These are phyloP conservation scores for Trichocladium uniseriatum DNA, from an alignment of 495 filamentous ascomycete genomes.

Conservation along the genomic window DNA sequence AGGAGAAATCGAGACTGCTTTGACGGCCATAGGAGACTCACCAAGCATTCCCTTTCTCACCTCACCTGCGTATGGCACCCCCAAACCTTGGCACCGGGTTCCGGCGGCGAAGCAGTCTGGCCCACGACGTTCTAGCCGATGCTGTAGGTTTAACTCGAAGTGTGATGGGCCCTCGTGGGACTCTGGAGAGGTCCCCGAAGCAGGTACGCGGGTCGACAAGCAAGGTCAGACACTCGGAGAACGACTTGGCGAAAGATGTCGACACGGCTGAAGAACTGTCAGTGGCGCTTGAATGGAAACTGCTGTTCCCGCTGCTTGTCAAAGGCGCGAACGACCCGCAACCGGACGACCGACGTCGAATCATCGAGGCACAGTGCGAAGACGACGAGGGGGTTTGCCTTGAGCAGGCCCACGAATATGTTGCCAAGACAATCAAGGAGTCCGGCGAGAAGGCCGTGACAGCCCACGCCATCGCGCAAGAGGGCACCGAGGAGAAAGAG, in stretches of 20 bases:
- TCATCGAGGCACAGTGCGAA: background rate
- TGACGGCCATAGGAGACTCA: too few relatives aligned
- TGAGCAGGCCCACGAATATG: slow-evolving; percentile 6
- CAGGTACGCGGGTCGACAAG: background rate
- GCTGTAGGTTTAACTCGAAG: background rate
- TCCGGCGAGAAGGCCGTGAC: slow-evolving; percentile 15
- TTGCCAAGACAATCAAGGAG: slow-evolving; percentile 17
- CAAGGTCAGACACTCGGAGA: background rate
- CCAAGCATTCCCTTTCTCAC: background rate
- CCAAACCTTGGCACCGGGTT: background rate
- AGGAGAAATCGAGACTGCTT: too few relatives aligned
- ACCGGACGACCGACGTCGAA: background rate
- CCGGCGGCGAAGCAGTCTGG: background rate
- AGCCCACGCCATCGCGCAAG: slow-evolving; percentile 5
- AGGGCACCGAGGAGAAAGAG: slow-evolving; percentile 11
- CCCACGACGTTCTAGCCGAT: background rate
- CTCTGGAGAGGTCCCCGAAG: background rate
- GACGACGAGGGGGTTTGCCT: background rate
- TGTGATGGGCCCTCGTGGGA: background rate
- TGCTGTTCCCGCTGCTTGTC: slow-evolving; percentile 11
- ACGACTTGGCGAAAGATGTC: background rate
- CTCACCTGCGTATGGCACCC: background rate
- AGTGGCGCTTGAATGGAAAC: slow-evolving; percentile 11
- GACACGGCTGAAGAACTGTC: slow-evolving; percentile 9
- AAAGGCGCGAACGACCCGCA: background rate